Evolutionary conservation across 345 rosid species (phyloP), one percentile per base, ranked within the genome.

Genomic region (Rhodamnia argentea): DNA sequence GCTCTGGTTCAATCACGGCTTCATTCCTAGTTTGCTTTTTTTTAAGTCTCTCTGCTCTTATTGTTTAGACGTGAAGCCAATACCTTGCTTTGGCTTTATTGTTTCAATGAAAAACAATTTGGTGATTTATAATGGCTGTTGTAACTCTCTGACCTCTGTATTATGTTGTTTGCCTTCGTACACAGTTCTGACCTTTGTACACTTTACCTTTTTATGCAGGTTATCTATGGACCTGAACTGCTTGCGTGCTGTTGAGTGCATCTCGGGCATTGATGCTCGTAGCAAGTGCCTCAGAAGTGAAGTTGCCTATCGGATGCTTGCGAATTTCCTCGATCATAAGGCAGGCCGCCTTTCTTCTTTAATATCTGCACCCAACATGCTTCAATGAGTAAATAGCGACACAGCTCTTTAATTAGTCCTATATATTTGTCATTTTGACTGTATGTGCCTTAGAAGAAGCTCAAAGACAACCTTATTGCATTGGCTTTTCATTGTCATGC

Each of bases 171-270:
- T 37, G 78, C 78, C 47, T 70, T 60, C 40, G 7, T 47, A 24
- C 85, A 32, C 57, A 44, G 44, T 82, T 52, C 85, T 16, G 54
- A 55, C 55, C 78, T 51, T 86, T 81, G n/a, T 42, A 32, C 82
- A 23, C 82, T 85, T 88, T 86, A 54, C 52, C 85, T 82, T 74
- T 86, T 50, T 74, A 88, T 89, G 87, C 88, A 97, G 99, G 90
- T 91, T 94, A 84, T 96, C 98, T 44, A 86, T 82, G 86, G 98
- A 96, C 87, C 88, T 95, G 89, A 97, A 95, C 87, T 94, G 99
- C 93, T 88, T 95, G 92, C 92, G 86, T 87, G 85, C 89, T 83
- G 94, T 97, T 59, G 98, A 95, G 90, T 97, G 94, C 76, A 90
- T 97, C 82, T 89, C 93, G 40, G 95, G 94, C 58, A 84, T 89